These are phyloP conservation scores for Stachybotrys chlorohalonatus DNA, from an alignment of 2,329 filamentous ascomycete species.

Conservation along the genomic window DNA sequence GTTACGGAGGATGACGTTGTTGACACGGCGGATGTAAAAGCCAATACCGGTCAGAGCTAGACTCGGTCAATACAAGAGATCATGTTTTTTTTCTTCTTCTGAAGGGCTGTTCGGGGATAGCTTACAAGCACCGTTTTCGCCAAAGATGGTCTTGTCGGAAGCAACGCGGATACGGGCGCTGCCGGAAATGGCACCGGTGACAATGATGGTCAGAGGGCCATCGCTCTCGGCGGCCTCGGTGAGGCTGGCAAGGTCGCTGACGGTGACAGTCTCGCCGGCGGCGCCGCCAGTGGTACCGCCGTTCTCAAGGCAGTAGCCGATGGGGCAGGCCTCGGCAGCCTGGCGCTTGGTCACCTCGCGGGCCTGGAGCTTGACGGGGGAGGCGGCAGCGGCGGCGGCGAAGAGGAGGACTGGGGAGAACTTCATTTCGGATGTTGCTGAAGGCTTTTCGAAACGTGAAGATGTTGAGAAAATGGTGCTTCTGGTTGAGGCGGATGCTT, in stretches of 20 bases:
- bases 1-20: constrained; percentile 49
- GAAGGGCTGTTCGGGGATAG: neutral
- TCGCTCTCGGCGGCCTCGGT: constrained; percentile 14
- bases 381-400: neutral
- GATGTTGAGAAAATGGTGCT: neutral
- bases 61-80: neutral
- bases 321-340: constrained; percentile 34
- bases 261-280: constrained; percentile 17
- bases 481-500: neutral
- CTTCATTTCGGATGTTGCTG: neutral
- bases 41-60: constrained; percentile 29
- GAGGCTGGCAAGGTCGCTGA: constrained; percentile 14
- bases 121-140: constrained; percentile 18
- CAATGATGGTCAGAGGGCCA: constrained; percentile 18
- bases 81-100: neutral
- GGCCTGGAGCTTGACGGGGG: neutral
- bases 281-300: constrained; percentile 22
- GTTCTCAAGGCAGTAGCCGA: constrained; percentile 22
- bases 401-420: neutral
- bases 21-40: constrained; percentile 36
- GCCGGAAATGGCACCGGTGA: constrained; percentile 17
- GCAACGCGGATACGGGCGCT: constrained; percentile 17
- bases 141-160: constrained; percentile 35
- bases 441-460: neutral
- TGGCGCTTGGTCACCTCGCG: constrained; percentile 26